Percentiles rank a stretch among this genome's conserved stretches.
Evolutionary conservation across 1,139 yeast genomes (phyloP).

Genomic region (Candida tropicalis): DNA sequence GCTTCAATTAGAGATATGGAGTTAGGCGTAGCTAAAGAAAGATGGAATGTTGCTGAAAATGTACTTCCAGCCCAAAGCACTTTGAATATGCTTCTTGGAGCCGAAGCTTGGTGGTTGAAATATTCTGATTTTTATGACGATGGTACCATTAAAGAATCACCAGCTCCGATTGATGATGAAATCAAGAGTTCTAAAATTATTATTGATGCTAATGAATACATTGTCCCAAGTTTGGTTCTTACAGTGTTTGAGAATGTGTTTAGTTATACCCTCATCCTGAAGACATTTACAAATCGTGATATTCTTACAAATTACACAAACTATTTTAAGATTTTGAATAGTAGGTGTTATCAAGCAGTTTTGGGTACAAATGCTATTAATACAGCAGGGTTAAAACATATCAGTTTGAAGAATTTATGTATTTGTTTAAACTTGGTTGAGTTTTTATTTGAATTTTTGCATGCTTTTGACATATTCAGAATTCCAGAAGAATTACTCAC

Average conservation of each 20-base stretch:
- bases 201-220: slow-evolving; percentile 39
- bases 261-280: slow-evolving; percentile 52
- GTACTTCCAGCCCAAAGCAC: slow-evolving; percentile 45
- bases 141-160: slow-evolving; percentile 11
- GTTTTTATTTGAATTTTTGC: slow-evolving; percentile 35
- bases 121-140: slow-evolving; percentile 32
- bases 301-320: slow-evolving; percentile 35
- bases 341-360: slow-evolving; percentile 62
- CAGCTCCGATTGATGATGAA: slow-evolving; percentile 5
- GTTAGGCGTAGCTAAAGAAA: slow-evolving; percentile 62
- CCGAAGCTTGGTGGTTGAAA: slow-evolving; percentile 50
- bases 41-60: slow-evolving; percentile 69
- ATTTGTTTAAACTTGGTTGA: slow-evolving; percentile 63
- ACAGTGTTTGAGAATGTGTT: slow-evolving; percentile 40
- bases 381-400: slow-evolving; percentile 74
- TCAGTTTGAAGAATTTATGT: slow-evolving; percentile 60
- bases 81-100: slow-evolving; percentile 56
- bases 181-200: slow-evolving; percentile 27
- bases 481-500: slow-evolving; percentile 1
- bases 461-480: slow-evolving; percentile 14
- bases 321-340: slow-evolving; percentile 54
- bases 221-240: slow-evolving; percentile 46
- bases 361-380: slow-evolving; percentile 78
- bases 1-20: slow-evolving; percentile 49
- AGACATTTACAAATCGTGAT: slow-evolving; percentile 45